Conservation (phyloP, 1,139 yeast species). For the Diutina mesorugosa region DNA sequence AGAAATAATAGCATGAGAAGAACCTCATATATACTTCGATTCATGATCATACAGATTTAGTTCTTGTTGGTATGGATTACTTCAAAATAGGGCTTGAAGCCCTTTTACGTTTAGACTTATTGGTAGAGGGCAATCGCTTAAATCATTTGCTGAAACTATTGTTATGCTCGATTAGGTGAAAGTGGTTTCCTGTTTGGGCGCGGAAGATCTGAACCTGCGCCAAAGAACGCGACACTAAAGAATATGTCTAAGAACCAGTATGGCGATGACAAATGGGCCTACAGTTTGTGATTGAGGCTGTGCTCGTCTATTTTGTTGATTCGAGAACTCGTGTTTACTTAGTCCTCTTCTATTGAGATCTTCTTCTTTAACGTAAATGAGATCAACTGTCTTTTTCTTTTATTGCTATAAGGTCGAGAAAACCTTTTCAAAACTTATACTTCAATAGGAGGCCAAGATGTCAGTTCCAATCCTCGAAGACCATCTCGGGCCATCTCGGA, state of each 20-base stretch:
- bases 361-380: neutral
- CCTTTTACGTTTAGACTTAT: neutral
- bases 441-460: neutral
- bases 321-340: no score
- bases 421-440: neutral
- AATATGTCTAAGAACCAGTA: neutral
- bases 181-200: neutral
- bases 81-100: no score
- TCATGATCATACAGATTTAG: no score
- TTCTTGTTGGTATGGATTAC: no score
- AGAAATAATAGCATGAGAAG: no score
- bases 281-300: neutral
- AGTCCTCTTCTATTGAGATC: no score
- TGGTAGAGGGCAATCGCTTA: neutral
- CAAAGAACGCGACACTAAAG: neutral
- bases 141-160: neutral
- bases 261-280: neutral
- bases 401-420: no score
- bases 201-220: neutral
- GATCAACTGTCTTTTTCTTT: neutral
- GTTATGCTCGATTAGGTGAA: neutral
- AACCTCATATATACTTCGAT: no score
- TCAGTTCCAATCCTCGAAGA: neutral
- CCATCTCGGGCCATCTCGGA: neutral
- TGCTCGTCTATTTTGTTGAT: neutral